Conservation (phyloP, 768 basidiomycete genomes). For the Pholiota conissans region DNA sequence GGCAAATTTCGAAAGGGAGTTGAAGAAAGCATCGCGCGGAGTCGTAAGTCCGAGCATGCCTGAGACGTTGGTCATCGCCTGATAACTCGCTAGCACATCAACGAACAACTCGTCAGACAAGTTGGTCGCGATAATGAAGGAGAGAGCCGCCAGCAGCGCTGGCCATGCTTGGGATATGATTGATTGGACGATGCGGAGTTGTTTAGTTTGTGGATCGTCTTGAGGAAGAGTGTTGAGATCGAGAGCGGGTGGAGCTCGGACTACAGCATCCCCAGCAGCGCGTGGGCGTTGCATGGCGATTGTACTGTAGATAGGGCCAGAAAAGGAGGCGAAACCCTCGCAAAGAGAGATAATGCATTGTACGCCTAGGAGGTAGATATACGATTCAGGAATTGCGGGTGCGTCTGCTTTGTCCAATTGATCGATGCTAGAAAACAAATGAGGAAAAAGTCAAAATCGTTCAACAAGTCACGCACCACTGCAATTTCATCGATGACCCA, state of each 20-base stretch:
- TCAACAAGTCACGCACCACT: slow-evolving; percentile 60
- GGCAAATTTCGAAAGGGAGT: slow-evolving; percentile 84
- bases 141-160: slow-evolving; percentile 84
- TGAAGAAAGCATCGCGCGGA: slow-evolving; percentile 92
- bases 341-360: slow-evolving; percentile 87
- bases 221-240: slow-evolving; percentile 56
- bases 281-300: slow-evolving; percentile 68
- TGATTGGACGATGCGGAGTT: slow-evolving; percentile 64
- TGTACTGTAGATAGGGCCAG: slow-evolving; percentile 72
- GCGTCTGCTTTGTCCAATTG: slow-evolving; percentile 98
- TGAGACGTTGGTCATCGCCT: slow-evolving; percentile 83
- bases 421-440: slow-evolving; percentile 68
- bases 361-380: slow-evolving; percentile 88
- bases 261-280: slow-evolving; percentile 58
- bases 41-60: slow-evolving; percentile 87
- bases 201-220: slow-evolving; percentile 48
- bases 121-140: slow-evolving; percentile 87
- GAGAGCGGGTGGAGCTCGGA: slow-evolving; percentile 74
- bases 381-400: slow-evolving; percentile 89
- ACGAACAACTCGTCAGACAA: slow-evolving; percentile 91
- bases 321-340: slow-evolving; percentile 79
- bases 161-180: slow-evolving; percentile 94
- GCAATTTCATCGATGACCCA: slow-evolving; percentile 81
- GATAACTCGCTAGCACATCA: slow-evolving; percentile 79
- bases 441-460: background rate